These are phyloP conservation scores for Pueraria montana DNA, from an alignment of 306 rosid genomes.

Conservation along the genomic window DNA sequence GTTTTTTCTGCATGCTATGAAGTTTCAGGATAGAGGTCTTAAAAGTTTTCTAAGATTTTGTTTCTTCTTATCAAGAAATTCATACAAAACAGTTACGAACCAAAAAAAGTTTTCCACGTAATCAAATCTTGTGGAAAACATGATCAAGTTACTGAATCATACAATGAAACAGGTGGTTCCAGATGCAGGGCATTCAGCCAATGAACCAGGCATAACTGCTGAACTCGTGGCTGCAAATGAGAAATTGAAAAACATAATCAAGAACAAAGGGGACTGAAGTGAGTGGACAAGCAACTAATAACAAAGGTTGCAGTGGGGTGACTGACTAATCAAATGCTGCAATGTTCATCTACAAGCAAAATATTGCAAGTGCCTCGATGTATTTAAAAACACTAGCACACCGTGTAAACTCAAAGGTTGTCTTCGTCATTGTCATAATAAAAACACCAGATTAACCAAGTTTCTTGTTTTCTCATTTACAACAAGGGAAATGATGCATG, in stretches of 20 bases:
- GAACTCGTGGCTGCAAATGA: slow-evolving; percentile 97
- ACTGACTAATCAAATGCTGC: slow-evolving; percentile 2
- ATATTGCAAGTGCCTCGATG: not conserved
- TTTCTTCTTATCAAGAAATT: slow-evolving; percentile 28
- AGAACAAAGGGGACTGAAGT: slow-evolving; percentile 59
- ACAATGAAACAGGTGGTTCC: slow-evolving; percentile 69
- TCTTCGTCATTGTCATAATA: not conserved
- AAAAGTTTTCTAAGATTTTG: not conserved
- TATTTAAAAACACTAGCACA: not conserved
- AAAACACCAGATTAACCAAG: not conserved
- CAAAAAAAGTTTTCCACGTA: not conserved
- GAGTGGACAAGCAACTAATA: slow-evolving; percentile 27
- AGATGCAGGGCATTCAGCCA: slow-evolving; percentile 96
- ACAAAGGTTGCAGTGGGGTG: not conserved
- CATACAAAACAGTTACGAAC: not conserved
- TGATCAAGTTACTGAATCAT: slow-evolving; percentile 42
- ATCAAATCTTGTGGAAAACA: slow-evolving; percentile 23
- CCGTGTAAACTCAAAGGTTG: not conserved
- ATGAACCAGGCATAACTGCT: slow-evolving; percentile 87
- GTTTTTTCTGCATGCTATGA: slow-evolving; percentile 44
- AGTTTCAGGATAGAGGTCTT: slow-evolving; percentile 4
- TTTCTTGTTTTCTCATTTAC: not conserved
- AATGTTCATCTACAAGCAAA: slow-evolving; percentile 20
- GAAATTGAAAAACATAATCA: slow-evolving; percentile 69
- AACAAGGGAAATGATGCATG: not conserved